These are phyloP conservation scores for Globisporangium barbulae DNA, from an alignment of 352 stramenopile species.

Conservation along the genomic window DNA sequence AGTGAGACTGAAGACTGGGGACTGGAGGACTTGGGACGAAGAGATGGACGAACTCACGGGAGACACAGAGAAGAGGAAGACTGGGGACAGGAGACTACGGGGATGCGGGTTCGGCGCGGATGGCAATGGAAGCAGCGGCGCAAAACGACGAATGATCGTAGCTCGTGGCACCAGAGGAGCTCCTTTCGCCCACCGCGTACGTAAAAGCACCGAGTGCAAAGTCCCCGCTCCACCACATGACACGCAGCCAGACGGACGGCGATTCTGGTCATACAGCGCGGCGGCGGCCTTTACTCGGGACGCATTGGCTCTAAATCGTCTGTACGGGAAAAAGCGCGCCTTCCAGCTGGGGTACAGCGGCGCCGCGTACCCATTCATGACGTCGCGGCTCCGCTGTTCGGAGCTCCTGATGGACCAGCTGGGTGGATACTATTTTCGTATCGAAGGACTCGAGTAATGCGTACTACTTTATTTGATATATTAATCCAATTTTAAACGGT, in stretches of 20 bases:
- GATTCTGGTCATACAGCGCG: background rate
- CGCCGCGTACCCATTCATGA: background rate
- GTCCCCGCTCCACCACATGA: slow-evolving; percentile 3
- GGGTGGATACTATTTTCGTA: slow-evolving; percentile 4
- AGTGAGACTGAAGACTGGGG: background rate
- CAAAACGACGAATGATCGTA: slow-evolving; percentile 20
- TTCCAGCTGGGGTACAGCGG: slow-evolving; percentile 2
- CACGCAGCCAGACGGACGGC: slow-evolving; percentile 5
- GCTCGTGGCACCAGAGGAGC: background rate
- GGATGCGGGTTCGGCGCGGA: slow-evolving; percentile 4
- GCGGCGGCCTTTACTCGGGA: background rate
- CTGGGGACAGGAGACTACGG: background rate
- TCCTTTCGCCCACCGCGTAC: background rate
- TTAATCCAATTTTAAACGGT: background rate
- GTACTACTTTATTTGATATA: background rate
- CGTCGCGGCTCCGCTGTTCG: background rate
- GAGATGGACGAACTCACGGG: slow-evolving; percentile 1
- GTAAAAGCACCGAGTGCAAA: slow-evolving; percentile 9
- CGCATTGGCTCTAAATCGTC: background rate
- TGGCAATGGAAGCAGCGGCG: slow-evolving; percentile 7
- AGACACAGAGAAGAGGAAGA: slow-evolving; percentile 8
- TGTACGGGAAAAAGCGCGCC: slow-evolving; percentile 4
- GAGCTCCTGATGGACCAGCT: slow-evolving; percentile 5
- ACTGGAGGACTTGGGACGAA: background rate
- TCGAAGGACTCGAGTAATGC: slow-evolving; percentile 5